Base-by-base conservation (phyloP, 2,329 filamentous ascomycete species). In the Talaromyces piceae region DNA sequence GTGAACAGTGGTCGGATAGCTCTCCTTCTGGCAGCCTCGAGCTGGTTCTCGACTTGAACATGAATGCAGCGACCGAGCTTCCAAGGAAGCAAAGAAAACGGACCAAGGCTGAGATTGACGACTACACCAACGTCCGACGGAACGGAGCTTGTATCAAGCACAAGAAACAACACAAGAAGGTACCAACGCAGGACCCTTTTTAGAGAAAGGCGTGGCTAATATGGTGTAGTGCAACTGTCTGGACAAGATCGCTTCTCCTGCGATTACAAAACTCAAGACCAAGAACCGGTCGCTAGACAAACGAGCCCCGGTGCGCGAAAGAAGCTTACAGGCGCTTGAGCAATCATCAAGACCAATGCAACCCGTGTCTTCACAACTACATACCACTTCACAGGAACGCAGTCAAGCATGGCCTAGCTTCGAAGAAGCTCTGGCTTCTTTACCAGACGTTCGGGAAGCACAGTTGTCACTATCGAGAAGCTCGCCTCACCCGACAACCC, bases 91-190 rank as follows among this genome's bases (percentile, higher is more conserved):
- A 72, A 45, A 69, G 69, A 45, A 68, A 68, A 20, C 63, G 69
- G 13, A 72, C 69, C 4, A 63, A 63, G 49, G 67, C 68, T 8
- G 69, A 72, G 56, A 69, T 66, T 30, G 68, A 72, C 50, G 70
- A 68, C 49, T 72, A 72, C 54, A 70, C 71, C 54, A 70, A 70
- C 47, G 69, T 65, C 46, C 65, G 70, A 1, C 71, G 69, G 41
- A 65, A 71, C 26, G 70, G 70, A 22, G 70, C 69, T 39, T 72
- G 70, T 49, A 66, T 70, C 52, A 72, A 72, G 56, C 70, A 72
- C 56, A 65, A 67, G 52, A 70, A 69, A 52, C 69, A 72, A 49
- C 69, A 72, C 51, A 72, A 72, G 52, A 57, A 68, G 50, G 69
- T 72, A 59, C 60, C 67, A 58, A 12, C 13, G 6, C 5, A 7